Evolutionary conservation across 257 asterid genomes (phyloP).

Genomic region (Ehretia macrophylla): DNA sequence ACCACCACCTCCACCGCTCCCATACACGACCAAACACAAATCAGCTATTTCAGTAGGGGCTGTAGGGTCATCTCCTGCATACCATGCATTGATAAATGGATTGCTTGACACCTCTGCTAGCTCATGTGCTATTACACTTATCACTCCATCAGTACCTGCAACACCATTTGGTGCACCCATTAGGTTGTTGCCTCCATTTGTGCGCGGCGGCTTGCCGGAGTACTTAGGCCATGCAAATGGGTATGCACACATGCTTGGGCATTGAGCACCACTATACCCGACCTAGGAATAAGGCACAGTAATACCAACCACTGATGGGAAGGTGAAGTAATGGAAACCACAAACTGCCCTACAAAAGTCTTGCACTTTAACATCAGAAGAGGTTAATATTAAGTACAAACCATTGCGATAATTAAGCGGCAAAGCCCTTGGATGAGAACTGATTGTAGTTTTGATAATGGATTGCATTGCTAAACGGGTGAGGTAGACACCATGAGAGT

Average conservation of each 20-base stretch:
- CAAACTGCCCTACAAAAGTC: constrained; percentile 78
- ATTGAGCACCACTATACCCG: constrained; percentile 64
- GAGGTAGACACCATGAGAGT: constrained; percentile 50
- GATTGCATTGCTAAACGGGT: constrained; percentile 54
- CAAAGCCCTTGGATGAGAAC: constrained; percentile 11
- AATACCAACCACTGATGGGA: constrained; percentile 55
- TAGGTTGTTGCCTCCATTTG: constrained; percentile 21
- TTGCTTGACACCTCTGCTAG: constrained; percentile 67
- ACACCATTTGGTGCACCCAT: constrained; percentile 67
- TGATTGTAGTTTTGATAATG: constrained; percentile 42
- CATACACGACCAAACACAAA: constrained; percentile 64
- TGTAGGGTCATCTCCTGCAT: constrained; percentile 61
- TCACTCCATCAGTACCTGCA: constrained; percentile 68
- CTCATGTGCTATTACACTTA: constrained; percentile 82
- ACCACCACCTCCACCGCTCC: constrained; percentile 77
- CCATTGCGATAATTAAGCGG: constrained; percentile 50
- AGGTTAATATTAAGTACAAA: constrained; percentile 49
- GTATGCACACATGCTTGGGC: constrained; percentile 71
- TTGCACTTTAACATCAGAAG: constrained; percentile 53
- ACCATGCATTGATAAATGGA: constrained; percentile 77
- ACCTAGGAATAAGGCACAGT: constrained; percentile 77
- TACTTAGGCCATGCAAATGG: constrained; percentile 60
- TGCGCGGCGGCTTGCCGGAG: constrained; percentile 33
- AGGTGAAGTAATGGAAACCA: constrained; percentile 78
- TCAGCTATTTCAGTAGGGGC: constrained; percentile 80